These are phyloP conservation scores for Starmerella potacharoeniae DNA, from an alignment of 805 yeast genomes.

Conservation along the genomic window DNA sequence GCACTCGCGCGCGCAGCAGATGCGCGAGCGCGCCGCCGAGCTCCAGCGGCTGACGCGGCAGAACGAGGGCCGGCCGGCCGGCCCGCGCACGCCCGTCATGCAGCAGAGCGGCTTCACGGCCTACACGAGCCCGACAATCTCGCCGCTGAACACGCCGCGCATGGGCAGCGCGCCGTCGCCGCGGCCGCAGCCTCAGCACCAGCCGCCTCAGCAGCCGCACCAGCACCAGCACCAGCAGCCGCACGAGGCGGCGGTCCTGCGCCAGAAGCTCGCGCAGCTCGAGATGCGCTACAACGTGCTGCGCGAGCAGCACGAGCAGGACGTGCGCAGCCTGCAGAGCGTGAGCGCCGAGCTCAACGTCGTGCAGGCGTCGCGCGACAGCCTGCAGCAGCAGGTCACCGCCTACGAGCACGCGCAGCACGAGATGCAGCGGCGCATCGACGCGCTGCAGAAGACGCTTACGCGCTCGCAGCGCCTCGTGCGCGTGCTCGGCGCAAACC, in stretches of 20 bases:
- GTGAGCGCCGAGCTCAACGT: constrained; percentile 21
- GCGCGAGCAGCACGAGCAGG: constrained; percentile 8
- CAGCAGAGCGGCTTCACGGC: neutral
- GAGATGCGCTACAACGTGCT: neutral
- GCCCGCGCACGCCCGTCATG: neutral
- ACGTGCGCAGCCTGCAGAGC: constrained; percentile 9
- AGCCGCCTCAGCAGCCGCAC: no score
- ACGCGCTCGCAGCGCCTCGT: constrained; percentile 20
- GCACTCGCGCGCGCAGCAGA: neutral
- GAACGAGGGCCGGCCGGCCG: neutral
- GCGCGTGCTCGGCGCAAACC: constrained; percentile 22
- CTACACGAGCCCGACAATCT: neutral
- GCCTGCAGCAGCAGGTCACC: constrained; percentile 25
- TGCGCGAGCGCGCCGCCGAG: constrained; percentile 2
- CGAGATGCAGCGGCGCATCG: constrained; percentile 23
- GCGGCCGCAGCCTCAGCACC: no score
- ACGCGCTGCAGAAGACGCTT: constrained; percentile 20
- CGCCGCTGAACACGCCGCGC: neutral
- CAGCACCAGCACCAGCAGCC: neutral
- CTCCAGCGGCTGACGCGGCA: neutral
- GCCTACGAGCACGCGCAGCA: constrained; percentile 24
- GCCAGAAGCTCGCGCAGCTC: constrained; percentile 12
- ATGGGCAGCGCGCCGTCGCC: neutral
- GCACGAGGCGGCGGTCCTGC: constrained; percentile 6
- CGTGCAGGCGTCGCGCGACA: constrained; percentile 21